Evolutionary conservation across 495 filamentous ascomycete species (phyloP).

Genomic region (Penicillium dipodomyicola): DNA sequence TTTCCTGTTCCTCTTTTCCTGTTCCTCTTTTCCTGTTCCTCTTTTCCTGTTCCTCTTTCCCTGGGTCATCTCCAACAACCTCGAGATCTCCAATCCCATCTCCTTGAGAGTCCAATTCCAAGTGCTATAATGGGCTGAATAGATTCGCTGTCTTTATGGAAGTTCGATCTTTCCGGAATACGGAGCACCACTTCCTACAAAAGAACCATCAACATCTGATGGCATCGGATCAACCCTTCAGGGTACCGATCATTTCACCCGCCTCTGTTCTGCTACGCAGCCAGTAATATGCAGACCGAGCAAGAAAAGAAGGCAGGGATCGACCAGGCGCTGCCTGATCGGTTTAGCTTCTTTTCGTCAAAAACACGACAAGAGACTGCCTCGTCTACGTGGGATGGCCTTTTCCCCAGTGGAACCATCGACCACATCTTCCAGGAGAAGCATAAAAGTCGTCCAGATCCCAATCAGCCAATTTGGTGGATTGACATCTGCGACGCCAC

Average conservation of each 20-base stretch:
- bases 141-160: background rate
- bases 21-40: background rate
- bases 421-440: slow-evolving; percentile 72
- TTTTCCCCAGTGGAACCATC: slow-evolving; percentile 71
- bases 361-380: slow-evolving; percentile 73
- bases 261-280: background rate
- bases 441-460: slow-evolving; percentile 17
- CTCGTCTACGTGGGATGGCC: slow-evolving; percentile 70
- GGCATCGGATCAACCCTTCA: background rate
- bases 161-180: background rate
- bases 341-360: slow-evolving; percentile 90
- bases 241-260: background rate
- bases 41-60: background rate
- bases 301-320: slow-evolving; percentile 4
- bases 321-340: slow-evolving; percentile 27
- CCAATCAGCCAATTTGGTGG: slow-evolving; percentile 69
- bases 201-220: background rate
- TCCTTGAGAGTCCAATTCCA: background rate
- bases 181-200: background rate
- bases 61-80: background rate
- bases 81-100: background rate
- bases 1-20: background rate
- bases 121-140: slow-evolving; percentile 7
- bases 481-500: slow-evolving; percentile 82
- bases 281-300: background rate